Evolutionary conservation across 768 basidiomycete species (phyloP).

Genomic region (Suillus placidus): DNA sequence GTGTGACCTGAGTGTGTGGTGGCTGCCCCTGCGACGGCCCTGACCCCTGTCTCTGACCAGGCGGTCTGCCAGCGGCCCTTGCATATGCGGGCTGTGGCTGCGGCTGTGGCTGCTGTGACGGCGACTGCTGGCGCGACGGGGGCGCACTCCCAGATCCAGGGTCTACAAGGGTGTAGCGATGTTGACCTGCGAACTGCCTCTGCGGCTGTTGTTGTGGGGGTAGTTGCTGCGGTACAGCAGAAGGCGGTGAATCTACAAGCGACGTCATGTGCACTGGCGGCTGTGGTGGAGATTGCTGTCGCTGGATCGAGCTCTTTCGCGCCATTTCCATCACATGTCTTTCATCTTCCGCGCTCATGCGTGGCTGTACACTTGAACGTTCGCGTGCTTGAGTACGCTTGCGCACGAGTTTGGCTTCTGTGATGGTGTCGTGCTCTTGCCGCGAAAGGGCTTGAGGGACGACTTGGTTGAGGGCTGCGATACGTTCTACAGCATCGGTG

Average conservation of each 20-base stretch:
- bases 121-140: slow-evolving; percentile 23
- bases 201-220: slow-evolving; percentile 2
- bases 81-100: slow-evolving; percentile 20
- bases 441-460: slow-evolving; percentile 69
- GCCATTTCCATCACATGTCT: slow-evolving; percentile 56
- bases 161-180: slow-evolving; percentile 54
- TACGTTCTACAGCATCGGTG: slow-evolving; percentile 73
- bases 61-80: slow-evolving; percentile 34
- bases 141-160: slow-evolving; percentile 31
- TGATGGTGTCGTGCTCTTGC: slow-evolving; percentile 77
- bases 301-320: slow-evolving; percentile 48
- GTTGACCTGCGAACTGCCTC: slow-evolving; percentile 38
- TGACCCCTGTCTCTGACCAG: slow-evolving; percentile 29
- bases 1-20: slow-evolving; percentile 18
- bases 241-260: slow-evolving; percentile 18
- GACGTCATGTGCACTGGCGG: slow-evolving; percentile 11
- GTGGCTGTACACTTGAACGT: slow-evolving; percentile 45
- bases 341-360: slow-evolving; percentile 35
- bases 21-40: slow-evolving; percentile 16
- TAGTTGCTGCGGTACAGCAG: slow-evolving; percentile 10
- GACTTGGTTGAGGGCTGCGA: slow-evolving; percentile 66
- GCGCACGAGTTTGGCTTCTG: slow-evolving; percentile 79
- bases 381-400: slow-evolving; percentile 76
- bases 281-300: slow-evolving; percentile 20
- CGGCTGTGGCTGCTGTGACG: slow-evolving; percentile 6